Evolutionary conservation across 2,329 filamentous ascomycete genomes (phyloP).

Genomic region (Aureobasidium sp.): DNA sequence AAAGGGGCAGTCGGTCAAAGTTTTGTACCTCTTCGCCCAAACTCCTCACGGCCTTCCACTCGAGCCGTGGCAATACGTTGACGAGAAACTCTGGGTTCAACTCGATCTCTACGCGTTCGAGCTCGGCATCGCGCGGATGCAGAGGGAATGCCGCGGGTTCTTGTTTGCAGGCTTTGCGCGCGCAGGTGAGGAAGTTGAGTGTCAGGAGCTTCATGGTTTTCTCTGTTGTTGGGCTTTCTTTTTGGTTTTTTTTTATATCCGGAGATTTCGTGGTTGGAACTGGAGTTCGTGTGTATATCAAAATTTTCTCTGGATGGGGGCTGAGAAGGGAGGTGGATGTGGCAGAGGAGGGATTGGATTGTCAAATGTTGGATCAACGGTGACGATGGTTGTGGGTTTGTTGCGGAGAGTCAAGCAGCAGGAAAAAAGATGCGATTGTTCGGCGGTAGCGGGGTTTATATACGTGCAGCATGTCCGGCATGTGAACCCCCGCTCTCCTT

Average conservation of each 20-base stretch:
- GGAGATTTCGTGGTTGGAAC: too few relatives aligned
- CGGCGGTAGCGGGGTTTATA: not conserved
- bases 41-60: constrained; percentile 74
- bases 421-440: not conserved
- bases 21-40: constrained; percentile 79
- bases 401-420: too few relatives aligned
- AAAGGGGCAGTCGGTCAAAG: too few relatives aligned
- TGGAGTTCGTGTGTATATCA: too few relatives aligned
- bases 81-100: constrained; percentile 72
- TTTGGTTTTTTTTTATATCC: not conserved
- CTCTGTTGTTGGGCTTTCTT: not conserved
- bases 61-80: constrained; percentile 79
- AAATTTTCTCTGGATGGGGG: too few relatives aligned
- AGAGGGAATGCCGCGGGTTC: constrained; percentile 75
- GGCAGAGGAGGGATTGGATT: not conserved
- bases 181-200: constrained; percentile 93
- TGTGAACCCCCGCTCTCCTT: not conserved
- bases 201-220: constrained; percentile 84
- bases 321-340: too few relatives aligned
- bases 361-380: too few relatives aligned
- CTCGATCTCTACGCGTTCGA: constrained; percentile 76
- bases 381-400: not conserved
- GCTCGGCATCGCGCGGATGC: constrained; percentile 85
- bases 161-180: constrained; percentile 88
- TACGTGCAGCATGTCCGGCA: not conserved